phyloP scores from a whole-genome alignment of 805 yeast genomes.

The Hanseniaspora valbyensis region DNA sequence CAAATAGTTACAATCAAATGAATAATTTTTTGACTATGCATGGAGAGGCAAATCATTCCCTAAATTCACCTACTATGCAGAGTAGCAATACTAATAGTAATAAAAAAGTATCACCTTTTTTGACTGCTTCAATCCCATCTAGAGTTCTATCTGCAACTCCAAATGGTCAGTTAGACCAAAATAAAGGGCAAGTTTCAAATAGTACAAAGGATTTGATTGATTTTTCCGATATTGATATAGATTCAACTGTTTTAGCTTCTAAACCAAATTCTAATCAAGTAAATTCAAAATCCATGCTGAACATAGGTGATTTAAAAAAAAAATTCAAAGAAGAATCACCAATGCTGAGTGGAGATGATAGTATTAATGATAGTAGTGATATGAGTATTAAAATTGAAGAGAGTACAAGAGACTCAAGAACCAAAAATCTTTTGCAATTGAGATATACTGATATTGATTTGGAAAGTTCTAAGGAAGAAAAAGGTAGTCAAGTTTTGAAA shows the following conservation, averaged over 20 bases:
- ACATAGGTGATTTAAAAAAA: background rate
- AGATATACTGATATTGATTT: slow-evolving; percentile 14
- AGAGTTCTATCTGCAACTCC: background rate
- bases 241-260: background rate
- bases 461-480: background rate
- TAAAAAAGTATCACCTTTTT: slow-evolving; percentile 7
- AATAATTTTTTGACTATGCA: background rate
- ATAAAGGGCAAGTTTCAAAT: background rate
- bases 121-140: background rate
- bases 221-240: slow-evolving; percentile 8
- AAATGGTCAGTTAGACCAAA: background rate
- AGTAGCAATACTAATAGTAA: slow-evolving; percentile 8
- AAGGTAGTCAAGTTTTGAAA: background rate
- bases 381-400: background rate
- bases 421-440: slow-evolving; percentile 8
- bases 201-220: slow-evolving; percentile 12
- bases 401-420: slow-evolving; percentile 1
- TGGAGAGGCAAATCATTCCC: slow-evolving; percentile 2
- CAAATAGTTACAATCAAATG: background rate
- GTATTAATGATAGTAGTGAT: background rate
- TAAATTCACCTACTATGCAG: background rate
- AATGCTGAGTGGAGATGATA: slow-evolving; percentile 6
- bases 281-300: background rate
- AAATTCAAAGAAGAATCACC: slow-evolving; percentile 12
- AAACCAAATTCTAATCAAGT: background rate